These are phyloP conservation scores for Ramalina intermedia DNA, from an alignment of 495 filamentous ascomycete species.

Conservation along the genomic window DNA sequence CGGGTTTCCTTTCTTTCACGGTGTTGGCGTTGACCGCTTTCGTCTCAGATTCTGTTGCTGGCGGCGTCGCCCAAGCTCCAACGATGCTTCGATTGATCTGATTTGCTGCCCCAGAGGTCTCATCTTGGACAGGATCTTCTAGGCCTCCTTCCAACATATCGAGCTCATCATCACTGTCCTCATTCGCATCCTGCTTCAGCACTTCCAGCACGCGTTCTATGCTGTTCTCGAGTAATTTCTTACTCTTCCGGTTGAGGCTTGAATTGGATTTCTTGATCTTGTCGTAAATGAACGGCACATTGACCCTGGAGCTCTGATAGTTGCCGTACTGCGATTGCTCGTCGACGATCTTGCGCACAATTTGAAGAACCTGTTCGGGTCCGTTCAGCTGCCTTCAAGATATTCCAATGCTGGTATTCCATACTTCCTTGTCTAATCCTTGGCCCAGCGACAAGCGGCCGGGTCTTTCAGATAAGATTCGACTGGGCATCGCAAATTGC, in stretches of 20 bases:
- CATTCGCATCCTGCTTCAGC: conserved; percentile 52
- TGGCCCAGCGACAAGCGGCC: conserved; percentile 36
- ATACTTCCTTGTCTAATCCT: conserved; percentile 42
- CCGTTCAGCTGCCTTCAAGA: conserved; percentile 1
- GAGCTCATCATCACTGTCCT: conserved; percentile 33
- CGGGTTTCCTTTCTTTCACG: conserved; percentile 11
- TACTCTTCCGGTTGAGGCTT: conserved; percentile 63
- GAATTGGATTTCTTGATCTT: conserved; percentile 74
- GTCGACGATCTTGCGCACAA: conserved; percentile 58
- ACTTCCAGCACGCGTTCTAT: conserved; percentile 74
- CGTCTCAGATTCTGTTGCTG: conserved; percentile 15
- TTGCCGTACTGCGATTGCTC: conserved; percentile 38
- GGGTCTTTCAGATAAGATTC: background rate
- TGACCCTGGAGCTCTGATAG: conserved; percentile 31
- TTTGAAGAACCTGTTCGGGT: conserved; percentile 47
- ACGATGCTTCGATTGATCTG: conserved; percentile 63
- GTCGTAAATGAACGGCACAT: conserved; percentile 54
- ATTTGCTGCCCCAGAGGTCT: conserved; percentile 19
- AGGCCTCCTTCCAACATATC: conserved; percentile 43
- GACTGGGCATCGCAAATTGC: too few relatives aligned
- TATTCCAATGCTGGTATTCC: background rate
- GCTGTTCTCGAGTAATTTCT: conserved; percentile 65
- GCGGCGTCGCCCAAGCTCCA: conserved; percentile 44
- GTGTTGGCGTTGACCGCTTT: background rate
- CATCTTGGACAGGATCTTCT: conserved; percentile 41